phyloP scores from a whole-genome alignment of 306 rosid species.

The Phaseolus lunatus region DNA sequence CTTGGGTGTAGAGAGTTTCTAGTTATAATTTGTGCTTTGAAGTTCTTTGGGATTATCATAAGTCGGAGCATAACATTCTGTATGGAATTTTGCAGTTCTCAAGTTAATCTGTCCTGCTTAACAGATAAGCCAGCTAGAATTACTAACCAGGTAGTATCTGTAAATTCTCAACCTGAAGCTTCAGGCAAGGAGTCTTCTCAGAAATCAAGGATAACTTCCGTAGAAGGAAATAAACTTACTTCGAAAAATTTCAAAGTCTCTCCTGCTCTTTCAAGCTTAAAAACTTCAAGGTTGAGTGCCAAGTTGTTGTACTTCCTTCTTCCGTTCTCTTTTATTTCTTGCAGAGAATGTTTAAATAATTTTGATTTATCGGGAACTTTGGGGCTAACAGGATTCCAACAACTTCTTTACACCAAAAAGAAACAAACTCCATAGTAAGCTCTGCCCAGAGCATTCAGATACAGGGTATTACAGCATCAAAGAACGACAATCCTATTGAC shows the following conservation, averaged over 20 bases:
- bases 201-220: slow-evolving; percentile 51
- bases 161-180: slow-evolving; percentile 51
- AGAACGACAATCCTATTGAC: slow-evolving; percentile 49
- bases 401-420: slow-evolving; percentile 52
- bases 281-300: slow-evolving; percentile 57
- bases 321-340: slow-evolving; percentile 20
- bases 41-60: slow-evolving; percentile 31
- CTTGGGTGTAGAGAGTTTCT: background rate
- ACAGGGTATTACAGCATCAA: slow-evolving; percentile 45
- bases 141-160: slow-evolving; percentile 47
- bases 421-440: slow-evolving; percentile 40
- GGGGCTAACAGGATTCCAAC: slow-evolving; percentile 51
- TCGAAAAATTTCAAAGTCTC: slow-evolving; percentile 53
- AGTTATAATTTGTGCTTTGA: slow-evolving; percentile 26
- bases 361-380: slow-evolving; percentile 48
- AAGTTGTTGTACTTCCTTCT: slow-evolving; percentile 31
- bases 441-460: slow-evolving; percentile 51
- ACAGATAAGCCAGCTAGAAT: slow-evolving; percentile 50
- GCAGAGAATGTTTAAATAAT: slow-evolving; percentile 40
- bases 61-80: slow-evolving; percentile 21
- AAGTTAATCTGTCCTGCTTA: slow-evolving; percentile 53
- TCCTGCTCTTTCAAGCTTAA: slow-evolving; percentile 59
- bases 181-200: slow-evolving; percentile 49
- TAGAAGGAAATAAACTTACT: slow-evolving; percentile 59
- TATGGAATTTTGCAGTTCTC: slow-evolving; percentile 57